phyloP scores from a whole-genome alignment of 768 basidiomycete species.

The Lactarius pseudohatsudake region DNA sequence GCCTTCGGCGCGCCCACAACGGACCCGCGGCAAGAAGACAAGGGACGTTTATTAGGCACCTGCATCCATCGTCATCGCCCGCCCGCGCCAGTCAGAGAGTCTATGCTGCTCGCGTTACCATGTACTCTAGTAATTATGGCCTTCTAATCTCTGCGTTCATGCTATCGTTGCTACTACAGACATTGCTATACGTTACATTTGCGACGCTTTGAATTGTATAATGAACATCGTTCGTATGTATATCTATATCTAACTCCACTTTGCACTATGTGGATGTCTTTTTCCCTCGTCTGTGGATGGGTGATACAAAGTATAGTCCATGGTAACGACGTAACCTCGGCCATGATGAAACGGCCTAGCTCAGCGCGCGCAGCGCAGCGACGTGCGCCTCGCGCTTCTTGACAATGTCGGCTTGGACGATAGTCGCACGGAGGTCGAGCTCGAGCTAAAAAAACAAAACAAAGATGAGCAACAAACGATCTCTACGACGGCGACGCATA shows the following conservation, averaged over 20 bases:
- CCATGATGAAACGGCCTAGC: slow-evolving; percentile 1
- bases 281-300: background rate
- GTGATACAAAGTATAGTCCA: background rate
- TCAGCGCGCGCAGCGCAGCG: slow-evolving; percentile 38
- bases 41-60: slow-evolving; percentile 1
- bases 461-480: background rate
- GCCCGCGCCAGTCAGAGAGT: too few relatives aligned
- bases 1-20: background rate
- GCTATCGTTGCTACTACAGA: background rate
- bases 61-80: too few relatives aligned
- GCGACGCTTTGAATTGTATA: background rate
- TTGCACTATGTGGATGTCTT: background rate
- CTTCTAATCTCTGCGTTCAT: background rate
- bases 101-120: background rate
- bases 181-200: background rate
- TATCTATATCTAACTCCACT: background rate
- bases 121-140: background rate
- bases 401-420: slow-evolving; percentile 54
- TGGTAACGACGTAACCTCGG: background rate
- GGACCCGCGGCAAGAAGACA: background rate
- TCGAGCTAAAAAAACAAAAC: slow-evolving; percentile 46
- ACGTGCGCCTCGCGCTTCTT: slow-evolving; percentile 54
- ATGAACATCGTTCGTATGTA: background rate
- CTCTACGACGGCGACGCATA: slow-evolving; percentile 5
- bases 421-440: slow-evolving; percentile 49